A percentile compares a stretch with the other conserved stretches of the same genome.
Evolutionary conservation across 495 filamentous ascomycete species (phyloP).

Genomic region (Acidiella bohemica): DNA sequence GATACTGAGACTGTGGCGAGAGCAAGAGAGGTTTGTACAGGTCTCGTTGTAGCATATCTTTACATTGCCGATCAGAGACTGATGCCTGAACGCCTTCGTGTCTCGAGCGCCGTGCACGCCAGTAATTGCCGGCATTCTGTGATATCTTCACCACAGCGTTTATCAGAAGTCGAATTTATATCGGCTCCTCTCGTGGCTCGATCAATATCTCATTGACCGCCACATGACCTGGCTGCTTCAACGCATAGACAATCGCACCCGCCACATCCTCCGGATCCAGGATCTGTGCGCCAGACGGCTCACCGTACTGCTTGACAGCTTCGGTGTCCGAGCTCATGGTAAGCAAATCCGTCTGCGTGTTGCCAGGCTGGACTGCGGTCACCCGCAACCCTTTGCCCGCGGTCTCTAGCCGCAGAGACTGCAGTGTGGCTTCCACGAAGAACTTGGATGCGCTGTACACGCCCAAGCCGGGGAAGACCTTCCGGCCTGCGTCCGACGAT

Average conservation of each 20-base stretch:
- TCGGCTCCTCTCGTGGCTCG: slow-evolving; percentile 58
- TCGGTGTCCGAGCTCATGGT: slow-evolving; percentile 53
- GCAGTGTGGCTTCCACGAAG: slow-evolving; percentile 58
- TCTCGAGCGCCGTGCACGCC: no score
- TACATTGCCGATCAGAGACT: no score
- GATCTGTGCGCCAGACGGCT: slow-evolving; percentile 51
- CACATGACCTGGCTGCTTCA: slow-evolving; percentile 50
- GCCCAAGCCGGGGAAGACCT: slow-evolving; percentile 57
- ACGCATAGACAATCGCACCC: slow-evolving; percentile 47
- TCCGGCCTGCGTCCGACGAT: slow-evolving; percentile 55
- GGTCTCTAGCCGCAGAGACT: slow-evolving; percentile 52
- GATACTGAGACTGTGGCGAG: no score
- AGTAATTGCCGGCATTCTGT: no score
- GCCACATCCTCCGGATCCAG: slow-evolving; percentile 51
- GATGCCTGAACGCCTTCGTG: no score
- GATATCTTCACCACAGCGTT: no score
- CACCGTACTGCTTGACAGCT: slow-evolving; percentile 56
- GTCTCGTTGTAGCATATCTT: no score
- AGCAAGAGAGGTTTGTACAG: no score
- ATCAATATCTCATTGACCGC: slow-evolving; percentile 59
- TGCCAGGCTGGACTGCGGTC: slow-evolving; percentile 53
- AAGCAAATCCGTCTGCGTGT: slow-evolving; percentile 49
- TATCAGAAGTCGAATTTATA: no score
- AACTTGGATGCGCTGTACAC: slow-evolving; percentile 64
- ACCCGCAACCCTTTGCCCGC: slow-evolving; percentile 50